Evolutionary conservation across 106 monocot species (phyloP).

Genomic region (Dendrobium catenatum): DNA sequence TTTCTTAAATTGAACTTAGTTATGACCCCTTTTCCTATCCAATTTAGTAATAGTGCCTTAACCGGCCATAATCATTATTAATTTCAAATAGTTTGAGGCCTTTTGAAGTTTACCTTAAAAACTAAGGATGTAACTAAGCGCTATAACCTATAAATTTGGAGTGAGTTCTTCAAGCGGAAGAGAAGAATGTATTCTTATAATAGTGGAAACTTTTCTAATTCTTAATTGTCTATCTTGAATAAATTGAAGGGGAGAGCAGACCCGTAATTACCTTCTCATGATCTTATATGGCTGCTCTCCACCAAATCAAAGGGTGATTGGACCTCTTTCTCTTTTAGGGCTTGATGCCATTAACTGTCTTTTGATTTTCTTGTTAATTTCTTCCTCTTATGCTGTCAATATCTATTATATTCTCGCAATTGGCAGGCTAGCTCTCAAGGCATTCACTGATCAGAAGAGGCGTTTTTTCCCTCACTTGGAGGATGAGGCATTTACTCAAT

Average conservation of each 20-base stretch:
- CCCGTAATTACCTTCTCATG: neutral
- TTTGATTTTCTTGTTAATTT: neutral
- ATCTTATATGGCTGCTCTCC: neutral
- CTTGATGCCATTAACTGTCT: neutral
- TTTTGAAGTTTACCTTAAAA: neutral
- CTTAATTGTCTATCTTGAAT: neutral
- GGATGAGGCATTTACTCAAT: slow-evolving; percentile 42
- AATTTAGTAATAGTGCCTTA: neutral
- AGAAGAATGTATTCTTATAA: neutral
- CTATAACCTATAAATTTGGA: neutral
- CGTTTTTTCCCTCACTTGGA: slow-evolving; percentile 92
- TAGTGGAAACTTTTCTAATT: neutral
- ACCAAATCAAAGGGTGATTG: neutral
- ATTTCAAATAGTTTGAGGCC: neutral
- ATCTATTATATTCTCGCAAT: neutral
- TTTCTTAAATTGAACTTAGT: neutral
- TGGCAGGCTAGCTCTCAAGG: slow-evolving; percentile 88
- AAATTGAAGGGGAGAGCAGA: neutral
- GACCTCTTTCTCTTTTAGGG: neutral
- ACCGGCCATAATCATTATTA: neutral
- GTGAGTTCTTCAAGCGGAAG: neutral
- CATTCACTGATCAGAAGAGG: slow-evolving; percentile 90
- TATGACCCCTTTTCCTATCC: neutral
- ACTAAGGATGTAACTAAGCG: neutral
- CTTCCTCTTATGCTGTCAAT: neutral